Evolutionary conservation across 805 yeast genomes (phyloP), one percentile per base, ranked within the genome.

Genomic region (Zygosaccharomyces bailii): DNA sequence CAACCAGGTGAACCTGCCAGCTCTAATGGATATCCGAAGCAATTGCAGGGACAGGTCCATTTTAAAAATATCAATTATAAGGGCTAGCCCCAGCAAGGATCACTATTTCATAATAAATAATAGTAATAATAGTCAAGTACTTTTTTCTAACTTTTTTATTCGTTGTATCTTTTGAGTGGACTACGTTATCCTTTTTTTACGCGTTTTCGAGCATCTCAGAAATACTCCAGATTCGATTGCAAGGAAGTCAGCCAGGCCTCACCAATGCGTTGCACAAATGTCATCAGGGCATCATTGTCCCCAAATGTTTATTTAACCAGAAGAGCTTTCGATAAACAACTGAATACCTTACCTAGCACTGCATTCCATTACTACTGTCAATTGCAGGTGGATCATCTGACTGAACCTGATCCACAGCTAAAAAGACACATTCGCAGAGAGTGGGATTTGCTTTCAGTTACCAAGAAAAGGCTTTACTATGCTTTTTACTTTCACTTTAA

Each of bases 21-120:
- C 21, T 33, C 43, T 40, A 46, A 40, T 33, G 21, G 49, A 42
- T 37, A 46, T 39, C 33, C 47, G 7, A 45, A 41, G 29, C 40
- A 47, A 35, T 35, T 39, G 27, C 47, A 45, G 17, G 54, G 51
- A 32, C 51, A 49, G 24, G 55, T 57, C 25, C 54, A 52, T 23
- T 57, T 57, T 34, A 57, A 57, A 41, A 53, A 57, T 42, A 51
- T 57, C 7, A 56, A 55, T 39, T 57, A 51, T 46, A 56, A 53
- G 42, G 50, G 50, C 27, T 46, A 39, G 37, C 16, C 19, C 35
- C 30, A 18, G 39, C 9, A n/a, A n/a, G 31, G 31, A 27, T 27
- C 14, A 8, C 25, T 31, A 9, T 27, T 18, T 31, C 7, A 29
- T 25, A 14, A 31, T 23, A n/a, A 31, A 40, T 40, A 32, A 20